These are phyloP conservation scores for Oidiodendron maius DNA, from an alignment of 495 filamentous ascomycete species.

Conservation along the genomic window DNA sequence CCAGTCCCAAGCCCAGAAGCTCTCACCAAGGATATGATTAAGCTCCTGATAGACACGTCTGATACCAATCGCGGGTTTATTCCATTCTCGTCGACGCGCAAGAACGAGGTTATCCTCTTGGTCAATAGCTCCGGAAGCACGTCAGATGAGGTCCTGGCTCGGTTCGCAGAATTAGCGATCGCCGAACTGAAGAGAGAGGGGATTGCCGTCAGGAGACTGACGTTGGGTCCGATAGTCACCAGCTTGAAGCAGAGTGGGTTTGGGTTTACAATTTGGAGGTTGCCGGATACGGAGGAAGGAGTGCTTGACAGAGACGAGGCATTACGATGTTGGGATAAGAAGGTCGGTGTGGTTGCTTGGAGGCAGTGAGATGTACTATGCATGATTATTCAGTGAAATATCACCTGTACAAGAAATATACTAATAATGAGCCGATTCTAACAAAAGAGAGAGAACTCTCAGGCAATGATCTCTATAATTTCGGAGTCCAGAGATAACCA, in stretches of 20 bases:
- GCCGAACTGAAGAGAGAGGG: constrained; percentile 10
- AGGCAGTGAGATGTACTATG: constrained; percentile 5
- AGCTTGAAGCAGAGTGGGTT: constrained; percentile 20
- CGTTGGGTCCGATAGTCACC: constrained; percentile 19
- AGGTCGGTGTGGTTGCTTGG: constrained; percentile 13
- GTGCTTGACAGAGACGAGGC: constrained; percentile 11
- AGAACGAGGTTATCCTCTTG: constrained; percentile 48
- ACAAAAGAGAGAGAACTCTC: too few relatives aligned
- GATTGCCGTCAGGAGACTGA: constrained; percentile 10
- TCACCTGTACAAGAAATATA: not conserved
- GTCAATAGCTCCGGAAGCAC: constrained; percentile 60
- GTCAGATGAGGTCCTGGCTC: constrained; percentile 29
- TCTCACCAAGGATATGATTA: constrained; percentile 47
- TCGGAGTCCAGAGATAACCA: too few relatives aligned
- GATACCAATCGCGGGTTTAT: constrained; percentile 54
- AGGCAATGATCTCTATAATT: not conserved
- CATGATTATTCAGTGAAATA: not conserved
- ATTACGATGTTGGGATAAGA: constrained; percentile 15
- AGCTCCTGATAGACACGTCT: constrained; percentile 45
- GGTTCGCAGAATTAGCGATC: constrained; percentile 15
- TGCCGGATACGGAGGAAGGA: constrained; percentile 9
- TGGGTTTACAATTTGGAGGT: constrained; percentile 17
- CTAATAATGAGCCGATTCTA: too few relatives aligned
- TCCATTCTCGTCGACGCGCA: constrained; percentile 32
- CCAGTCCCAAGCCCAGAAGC: constrained; percentile 48